Evolutionary conservation across 164 flowering plant genomes (phyloP).

Genomic region (Brasenia schreberi): DNA sequence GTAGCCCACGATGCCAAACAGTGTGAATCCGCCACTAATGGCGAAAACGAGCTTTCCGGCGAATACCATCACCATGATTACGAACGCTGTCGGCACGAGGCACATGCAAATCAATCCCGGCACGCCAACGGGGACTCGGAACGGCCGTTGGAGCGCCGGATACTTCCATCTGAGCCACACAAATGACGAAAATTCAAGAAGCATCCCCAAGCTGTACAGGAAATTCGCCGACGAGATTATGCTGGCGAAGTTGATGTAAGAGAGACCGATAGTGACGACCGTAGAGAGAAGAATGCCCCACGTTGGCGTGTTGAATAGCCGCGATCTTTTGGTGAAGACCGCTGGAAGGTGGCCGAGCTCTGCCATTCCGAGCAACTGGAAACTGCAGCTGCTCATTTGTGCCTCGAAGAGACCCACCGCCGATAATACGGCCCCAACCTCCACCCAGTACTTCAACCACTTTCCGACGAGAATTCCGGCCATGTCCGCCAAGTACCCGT

Average conservation of each 20-base stretch:
- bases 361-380: constrained; percentile 48
- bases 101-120: constrained; percentile 34
- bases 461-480: constrained; percentile 38
- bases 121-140: constrained; percentile 24
- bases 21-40: constrained; percentile 25
- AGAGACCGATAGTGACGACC: constrained; percentile 24
- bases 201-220: constrained; percentile 54
- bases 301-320: constrained; percentile 49
- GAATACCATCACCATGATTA: constrained; percentile 32
- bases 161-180: constrained; percentile 38
- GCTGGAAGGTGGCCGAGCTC: constrained; percentile 35
- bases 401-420: constrained; percentile 49
- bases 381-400: constrained; percentile 43
- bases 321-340: constrained; percentile 20
- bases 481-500: constrained; percentile 43
- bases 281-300: constrained; percentile 32
- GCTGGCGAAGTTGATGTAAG: constrained; percentile 28
- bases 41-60: constrained; percentile 24
- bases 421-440: constrained; percentile 36
- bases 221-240: constrained; percentile 49
- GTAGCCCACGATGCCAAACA: constrained; percentile 18
- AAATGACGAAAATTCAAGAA: constrained; percentile 47
- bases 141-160: constrained; percentile 32
- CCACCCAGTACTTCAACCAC: constrained; percentile 47
- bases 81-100: constrained; percentile 39